Conservation (phyloP, 139 green algal species). For the Chlorella sp. region DNA sequence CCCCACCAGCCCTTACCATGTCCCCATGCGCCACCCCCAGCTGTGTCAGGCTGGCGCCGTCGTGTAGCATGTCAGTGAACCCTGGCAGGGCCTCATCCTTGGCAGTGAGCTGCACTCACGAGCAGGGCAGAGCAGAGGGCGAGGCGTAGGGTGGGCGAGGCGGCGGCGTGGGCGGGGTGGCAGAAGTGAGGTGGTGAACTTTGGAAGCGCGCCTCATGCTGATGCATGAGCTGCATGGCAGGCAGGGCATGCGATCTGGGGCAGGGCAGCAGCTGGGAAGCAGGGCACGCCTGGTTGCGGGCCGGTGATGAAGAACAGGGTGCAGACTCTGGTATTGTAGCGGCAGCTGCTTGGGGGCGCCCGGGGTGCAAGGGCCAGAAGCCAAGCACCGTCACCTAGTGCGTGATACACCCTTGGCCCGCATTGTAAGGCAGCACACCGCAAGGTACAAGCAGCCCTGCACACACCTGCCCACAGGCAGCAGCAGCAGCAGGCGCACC, state of each 20-base stretch:
- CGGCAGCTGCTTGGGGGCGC: neutral
- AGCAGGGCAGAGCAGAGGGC: neutral
- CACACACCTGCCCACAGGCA: neutral
- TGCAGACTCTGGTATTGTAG: too few species aligned
- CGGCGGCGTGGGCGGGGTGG: neutral
- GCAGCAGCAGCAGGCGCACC: slow-evolving; percentile 66
- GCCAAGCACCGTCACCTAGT: neutral
- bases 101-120: slow-evolving; percentile 37
- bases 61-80: slow-evolving; percentile 57
- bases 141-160: neutral
- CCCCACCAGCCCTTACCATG: slow-evolving; percentile 46
- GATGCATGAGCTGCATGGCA: neutral
- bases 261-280: neutral
- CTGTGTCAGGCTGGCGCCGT: slow-evolving; percentile 25
- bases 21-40: slow-evolving; percentile 73
- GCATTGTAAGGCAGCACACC: neutral
- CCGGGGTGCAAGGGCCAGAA: neutral
- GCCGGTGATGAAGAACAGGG: too few species aligned
- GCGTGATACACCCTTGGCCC: too few species aligned
- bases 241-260: neutral
- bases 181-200: too few species aligned
- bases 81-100: slow-evolving; percentile 45
- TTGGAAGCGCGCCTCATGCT: neutral
- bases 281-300: neutral
- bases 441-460: neutral